A percentile compares a stretch with the other conserved stretches of the same genome.
Evolutionary conservation across 1,139 yeast genomes (phyloP).

Genomic region (Pichia sp.): DNA sequence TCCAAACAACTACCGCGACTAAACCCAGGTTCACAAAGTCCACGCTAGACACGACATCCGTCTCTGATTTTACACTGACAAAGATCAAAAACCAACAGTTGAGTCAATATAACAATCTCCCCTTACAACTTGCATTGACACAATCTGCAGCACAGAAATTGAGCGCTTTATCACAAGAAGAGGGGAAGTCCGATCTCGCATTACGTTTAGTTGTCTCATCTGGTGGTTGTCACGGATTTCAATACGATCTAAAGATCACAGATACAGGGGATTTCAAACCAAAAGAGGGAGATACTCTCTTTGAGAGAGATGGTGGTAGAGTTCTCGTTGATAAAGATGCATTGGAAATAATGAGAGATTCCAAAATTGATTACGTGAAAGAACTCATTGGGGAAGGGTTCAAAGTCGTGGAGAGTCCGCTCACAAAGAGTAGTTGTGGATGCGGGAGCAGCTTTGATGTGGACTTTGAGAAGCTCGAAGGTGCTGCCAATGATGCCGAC

Average conservation of each 20-base stretch:
- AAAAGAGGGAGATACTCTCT: slow-evolving; percentile 38
- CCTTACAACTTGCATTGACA: slow-evolving; percentile 26
- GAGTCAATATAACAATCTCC: slow-evolving; percentile 27
- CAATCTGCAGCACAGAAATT: slow-evolving; percentile 32
- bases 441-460: slow-evolving; percentile 95
- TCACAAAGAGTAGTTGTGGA: slow-evolving; percentile 89
- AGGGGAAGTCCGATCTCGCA: slow-evolving; percentile 54
- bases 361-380: slow-evolving; percentile 81
- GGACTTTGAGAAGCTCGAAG: slow-evolving; percentile 50
- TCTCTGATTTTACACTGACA: slow-evolving; percentile 24
- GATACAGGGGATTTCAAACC: slow-evolving; percentile 39
- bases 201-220: slow-evolving; percentile 81
- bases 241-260: slow-evolving; percentile 66
- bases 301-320: slow-evolving; percentile 61
- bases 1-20: slow-evolving; percentile 1
- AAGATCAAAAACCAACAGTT: slow-evolving; percentile 26
- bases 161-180: slow-evolving; percentile 47
- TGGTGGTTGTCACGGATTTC: slow-evolving; percentile 99
- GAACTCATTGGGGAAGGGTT: slow-evolving; percentile 95
- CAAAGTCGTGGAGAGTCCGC: slow-evolving; percentile 84
- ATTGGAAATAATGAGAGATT: slow-evolving; percentile 73
- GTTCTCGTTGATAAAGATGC: slow-evolving; percentile 78
- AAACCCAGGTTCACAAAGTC: slow-evolving; percentile 9
- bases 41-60: not conserved
- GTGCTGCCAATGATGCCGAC: too few species aligned